Conservation (phyloP, 2,329 filamentous ascomycete species). For the Penicillium crustosum region DNA sequence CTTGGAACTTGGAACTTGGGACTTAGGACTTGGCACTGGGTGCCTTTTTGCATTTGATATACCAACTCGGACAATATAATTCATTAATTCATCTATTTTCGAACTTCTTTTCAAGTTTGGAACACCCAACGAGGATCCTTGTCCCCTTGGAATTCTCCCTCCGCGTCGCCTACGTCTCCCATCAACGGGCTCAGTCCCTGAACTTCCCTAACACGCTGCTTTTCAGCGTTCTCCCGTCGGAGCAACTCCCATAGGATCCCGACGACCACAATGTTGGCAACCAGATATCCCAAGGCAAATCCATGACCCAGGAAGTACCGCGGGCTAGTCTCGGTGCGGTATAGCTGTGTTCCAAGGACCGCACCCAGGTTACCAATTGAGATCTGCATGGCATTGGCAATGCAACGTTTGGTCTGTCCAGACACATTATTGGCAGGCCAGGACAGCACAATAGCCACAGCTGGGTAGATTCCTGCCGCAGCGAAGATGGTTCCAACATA, state of each 20-base stretch:
- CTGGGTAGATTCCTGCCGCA: slow-evolving; percentile 22
- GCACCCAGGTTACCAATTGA: slow-evolving; percentile 69
- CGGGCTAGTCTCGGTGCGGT: slow-evolving; percentile 60
- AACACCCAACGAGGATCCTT: slow-evolving; percentile 67
- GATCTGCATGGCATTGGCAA: slow-evolving; percentile 70
- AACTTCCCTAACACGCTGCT: slow-evolving; percentile 50
- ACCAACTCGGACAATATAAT: not conserved
- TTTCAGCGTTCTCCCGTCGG: slow-evolving; percentile 57
- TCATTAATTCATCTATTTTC: not conserved
- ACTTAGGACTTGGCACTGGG: not conserved
- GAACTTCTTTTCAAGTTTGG: slow-evolving; percentile 47
- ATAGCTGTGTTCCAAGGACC: slow-evolving; percentile 68
- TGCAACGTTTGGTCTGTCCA: slow-evolving; percentile 67
- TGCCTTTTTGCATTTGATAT: not conserved
- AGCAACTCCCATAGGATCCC: slow-evolving; percentile 55
- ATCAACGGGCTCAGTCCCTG: slow-evolving; percentile 30
- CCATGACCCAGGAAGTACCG: slow-evolving; percentile 66
- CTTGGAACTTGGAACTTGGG: not conserved
- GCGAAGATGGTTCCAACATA: slow-evolving; percentile 10
- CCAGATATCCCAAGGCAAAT: slow-evolving; percentile 64
- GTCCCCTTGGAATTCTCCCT: slow-evolving; percentile 60
- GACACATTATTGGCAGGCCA: slow-evolving; percentile 74
- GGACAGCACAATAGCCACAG: slow-evolving; percentile 61
- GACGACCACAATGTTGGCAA: slow-evolving; percentile 58
- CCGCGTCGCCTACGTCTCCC: slow-evolving; percentile 51